Evolutionary conservation across 2,329 filamentous ascomycete species (phyloP), one percentile per base, ranked within the genome.

Genomic region (Phialocephala subalpina): DNA sequence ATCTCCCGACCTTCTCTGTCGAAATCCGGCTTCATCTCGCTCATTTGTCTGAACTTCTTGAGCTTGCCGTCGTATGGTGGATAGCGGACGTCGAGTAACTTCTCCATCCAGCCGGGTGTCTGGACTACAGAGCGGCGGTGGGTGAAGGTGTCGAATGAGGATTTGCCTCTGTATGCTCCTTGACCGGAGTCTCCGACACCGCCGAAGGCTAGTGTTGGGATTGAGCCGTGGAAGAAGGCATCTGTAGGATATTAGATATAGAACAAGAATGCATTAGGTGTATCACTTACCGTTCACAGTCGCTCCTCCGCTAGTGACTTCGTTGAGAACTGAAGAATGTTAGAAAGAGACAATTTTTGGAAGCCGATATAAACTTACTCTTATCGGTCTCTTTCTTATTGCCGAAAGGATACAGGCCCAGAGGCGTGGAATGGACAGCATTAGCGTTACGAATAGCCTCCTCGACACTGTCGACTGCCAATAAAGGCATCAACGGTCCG

Each of bases 351-450:
- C 35, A 29, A 33, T 33, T 3, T 52, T 25, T 33, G 20, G 16
- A 27, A 36, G 38, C 75, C 18, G 12, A 29, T 53, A 8, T n/a
- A 9, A 29, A 29, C 83, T 73, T 82, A 92, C 91, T 83, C 77
- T 91, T 91, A 35, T 91, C 84, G 55, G 90, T 92, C 77, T 97
- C 95, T 2, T 83, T 83, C 73, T 93, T 92, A 69, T 84, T 91
- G 62, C 94, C 95, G 79, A 98, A 98, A 6, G 92, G 87, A 77
- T 93, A 97, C 53, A 97, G 82, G 11, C 90, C 89, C 47, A 99
- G 83, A 0, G 96, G 94, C 0, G 94, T 97, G 60, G 89, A 86
- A 78, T 97, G 90, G 58, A 97, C 87, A 62, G 86, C 82, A 78
- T 97, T 95, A 68, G 93, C 93, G 70, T 94, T 87, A 45, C 84